Conservation (phyloP, 768 basidiomycete species). For the Kwoniella pini region DNA sequence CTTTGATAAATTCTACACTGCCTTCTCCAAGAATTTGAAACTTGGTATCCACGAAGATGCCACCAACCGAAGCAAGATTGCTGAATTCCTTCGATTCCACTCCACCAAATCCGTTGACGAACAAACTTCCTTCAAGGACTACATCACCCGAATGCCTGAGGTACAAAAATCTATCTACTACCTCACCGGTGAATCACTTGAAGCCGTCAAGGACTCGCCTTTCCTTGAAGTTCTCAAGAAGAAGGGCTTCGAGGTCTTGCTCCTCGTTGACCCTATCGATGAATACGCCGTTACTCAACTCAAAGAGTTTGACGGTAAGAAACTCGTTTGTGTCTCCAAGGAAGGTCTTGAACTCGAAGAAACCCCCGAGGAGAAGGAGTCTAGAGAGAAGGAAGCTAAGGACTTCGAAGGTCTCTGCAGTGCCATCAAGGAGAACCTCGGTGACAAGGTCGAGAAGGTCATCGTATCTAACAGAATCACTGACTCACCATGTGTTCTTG, state of each 20-base stretch:
- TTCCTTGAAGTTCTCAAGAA: slow-evolving; percentile 99
- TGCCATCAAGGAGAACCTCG: slow-evolving; percentile 95
- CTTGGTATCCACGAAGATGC: slow-evolving; percentile 99
- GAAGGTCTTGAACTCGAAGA: slow-evolving; percentile 99
- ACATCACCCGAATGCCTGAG: slow-evolving; percentile 99
- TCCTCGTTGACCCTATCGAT: slow-evolving; percentile 97
- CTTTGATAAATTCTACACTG: slow-evolving; percentile 77
- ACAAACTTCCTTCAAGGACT: slow-evolving; percentile 92
- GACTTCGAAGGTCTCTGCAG: slow-evolving; percentile 86
- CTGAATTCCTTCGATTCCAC: slow-evolving; percentile 98
- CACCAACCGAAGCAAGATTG: slow-evolving; percentile 98
- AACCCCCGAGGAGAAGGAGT: slow-evolving; percentile 94
- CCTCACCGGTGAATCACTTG: slow-evolving; percentile 96
- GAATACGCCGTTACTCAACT: slow-evolving; percentile 98
- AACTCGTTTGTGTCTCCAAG: slow-evolving; percentile 96
- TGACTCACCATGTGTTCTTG: slow-evolving; percentile 94
- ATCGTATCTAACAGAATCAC: slow-evolving; percentile 95
- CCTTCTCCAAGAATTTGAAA: slow-evolving; percentile 98
- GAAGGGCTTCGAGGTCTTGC: slow-evolving; percentile 97
- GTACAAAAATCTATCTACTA: slow-evolving; percentile 99
- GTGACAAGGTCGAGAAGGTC: slow-evolving; percentile 99
- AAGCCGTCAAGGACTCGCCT: slow-evolving; percentile 85
- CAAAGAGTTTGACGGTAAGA: slow-evolving; percentile 98
- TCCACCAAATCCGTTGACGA: slow-evolving; percentile 93
- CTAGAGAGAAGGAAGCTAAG: slow-evolving; percentile 78